Conservation (phyloP, 2,329 filamentous ascomycete genomes). For the Orbilia quercus region DNA sequence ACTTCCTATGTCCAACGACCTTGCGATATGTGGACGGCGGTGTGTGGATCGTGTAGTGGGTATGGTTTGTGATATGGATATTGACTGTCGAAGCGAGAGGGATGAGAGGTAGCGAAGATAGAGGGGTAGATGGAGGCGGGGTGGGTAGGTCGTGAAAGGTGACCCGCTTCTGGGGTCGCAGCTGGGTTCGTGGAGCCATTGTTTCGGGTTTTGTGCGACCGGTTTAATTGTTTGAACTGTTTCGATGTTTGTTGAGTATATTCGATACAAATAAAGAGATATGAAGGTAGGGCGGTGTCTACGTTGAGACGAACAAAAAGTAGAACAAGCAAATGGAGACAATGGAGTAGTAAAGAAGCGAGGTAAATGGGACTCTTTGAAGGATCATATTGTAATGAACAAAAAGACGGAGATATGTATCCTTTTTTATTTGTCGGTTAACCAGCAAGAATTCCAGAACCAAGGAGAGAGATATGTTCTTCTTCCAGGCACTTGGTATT, state of each 20-base stretch:
- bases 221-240: constrained; percentile 30
- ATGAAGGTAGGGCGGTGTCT: constrained; percentile 8
- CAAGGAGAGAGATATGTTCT: constrained; percentile 33
- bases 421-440: constrained; percentile 14
- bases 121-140: constrained; percentile 37
- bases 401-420: background rate
- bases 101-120: constrained; percentile 15
- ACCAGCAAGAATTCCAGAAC: constrained; percentile 25
- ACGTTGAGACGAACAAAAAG: constrained; percentile 51
- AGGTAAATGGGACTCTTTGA: constrained; percentile 45
- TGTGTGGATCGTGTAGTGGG: constrained; percentile 36
- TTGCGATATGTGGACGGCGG: constrained; percentile 22
- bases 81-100: constrained; percentile 46
- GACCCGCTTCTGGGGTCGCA: background rate
- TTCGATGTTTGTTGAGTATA: constrained; percentile 3
- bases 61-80: constrained; percentile 46
- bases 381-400: constrained; percentile 33
- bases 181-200: constrained; percentile 41
- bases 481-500: constrained; percentile 2
- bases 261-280: background rate
- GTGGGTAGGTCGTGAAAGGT: constrained; percentile 28
- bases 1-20: constrained; percentile 3
- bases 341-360: constrained; percentile 47
- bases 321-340: constrained; percentile 49
- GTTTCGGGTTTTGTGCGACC: background rate